Evolutionary conservation across 257 asterid species (phyloP), one percentile per base, ranked within the genome.

Genomic region (Lithospermum erythrorhizon): DNA sequence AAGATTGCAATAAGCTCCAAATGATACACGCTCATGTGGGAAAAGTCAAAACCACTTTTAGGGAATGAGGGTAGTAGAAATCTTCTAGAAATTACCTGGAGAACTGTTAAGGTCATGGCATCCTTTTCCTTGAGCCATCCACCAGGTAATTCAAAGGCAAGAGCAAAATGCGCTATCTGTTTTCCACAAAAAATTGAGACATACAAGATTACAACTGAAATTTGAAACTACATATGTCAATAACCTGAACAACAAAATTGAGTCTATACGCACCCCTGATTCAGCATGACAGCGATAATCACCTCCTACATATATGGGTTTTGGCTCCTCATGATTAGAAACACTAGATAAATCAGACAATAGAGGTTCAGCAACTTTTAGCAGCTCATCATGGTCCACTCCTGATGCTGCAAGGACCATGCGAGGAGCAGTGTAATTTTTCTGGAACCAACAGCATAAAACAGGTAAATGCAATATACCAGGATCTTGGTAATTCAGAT

Each of bases 351-450:
- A 73, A 73, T 84, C 95, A 62, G 86, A 81, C 47, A 89, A 84
- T 72, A 89, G 89, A 32, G 95, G 94, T 74, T 84, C 83, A 41
- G 95, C 95, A 81, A 82, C 65, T 64, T 77, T 79, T 72, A 89
- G 72, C 62, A 89, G 67, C 70, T 82, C 87, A 55, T 79, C 87
- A 69, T 86, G 97, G 68, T 89, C 97, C 61, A 84, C 91, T 68
- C 97, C 97, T 20, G 89, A 75, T 70, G 95, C 97, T 53, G 94
- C 91, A 70, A 89, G 89, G 64, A 89, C 83, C 81, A 86, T 86
- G 71, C 94, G 75, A 73, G 89, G 66, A 73, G 95, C 97, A 52
- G 82, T 86, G 72, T 80, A 89, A 72, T 89, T 81, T 69, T 79
- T 75, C 97, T 89, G 61, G 10, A 59, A 70, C 22, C 70, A 59